Percentiles rank a stretch among this genome's conserved stretches.
Conservation (phyloP, 306 rosid species). For the Betula pendula region DNA sequence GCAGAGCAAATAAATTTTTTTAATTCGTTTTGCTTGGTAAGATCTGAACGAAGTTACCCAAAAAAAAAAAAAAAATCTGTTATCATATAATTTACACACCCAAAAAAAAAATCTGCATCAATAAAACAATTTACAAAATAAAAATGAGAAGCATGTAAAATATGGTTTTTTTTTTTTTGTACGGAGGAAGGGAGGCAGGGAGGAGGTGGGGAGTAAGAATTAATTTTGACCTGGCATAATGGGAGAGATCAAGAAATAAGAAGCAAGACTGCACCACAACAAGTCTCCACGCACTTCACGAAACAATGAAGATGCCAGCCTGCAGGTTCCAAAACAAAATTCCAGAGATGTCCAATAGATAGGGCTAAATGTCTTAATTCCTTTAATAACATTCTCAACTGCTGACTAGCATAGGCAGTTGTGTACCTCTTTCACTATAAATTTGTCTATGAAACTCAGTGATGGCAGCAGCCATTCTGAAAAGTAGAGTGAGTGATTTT, state of each 20-base stretch:
- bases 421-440: conserved; percentile 73
- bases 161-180: background rate
- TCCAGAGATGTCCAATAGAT: conserved; percentile 10
- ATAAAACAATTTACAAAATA: background rate
- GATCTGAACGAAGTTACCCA: background rate
- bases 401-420: conserved; percentile 18
- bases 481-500: conserved; percentile 43
- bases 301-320: conserved; percentile 55
- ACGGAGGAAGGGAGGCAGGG: background rate
- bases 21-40: background rate
- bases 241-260: background rate
- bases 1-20: no score
- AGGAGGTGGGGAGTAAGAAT: background rate
- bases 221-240: background rate
- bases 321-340: conserved; percentile 35
- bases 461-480: conserved; percentile 84
- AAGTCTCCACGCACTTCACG: conserved; percentile 30
- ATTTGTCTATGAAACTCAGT: conserved; percentile 46
- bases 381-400: conserved; percentile 5
- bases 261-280: conserved; percentile 20
- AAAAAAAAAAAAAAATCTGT: background rate
- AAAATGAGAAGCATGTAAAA: background rate
- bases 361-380: conserved; percentile 8
- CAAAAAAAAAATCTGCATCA: background rate
- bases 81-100: background rate